Evolutionary conservation across 345 rosid genomes (phyloP), one percentile per base, ranked within the genome.

Genomic region (Pelargonium nanum): DNA sequence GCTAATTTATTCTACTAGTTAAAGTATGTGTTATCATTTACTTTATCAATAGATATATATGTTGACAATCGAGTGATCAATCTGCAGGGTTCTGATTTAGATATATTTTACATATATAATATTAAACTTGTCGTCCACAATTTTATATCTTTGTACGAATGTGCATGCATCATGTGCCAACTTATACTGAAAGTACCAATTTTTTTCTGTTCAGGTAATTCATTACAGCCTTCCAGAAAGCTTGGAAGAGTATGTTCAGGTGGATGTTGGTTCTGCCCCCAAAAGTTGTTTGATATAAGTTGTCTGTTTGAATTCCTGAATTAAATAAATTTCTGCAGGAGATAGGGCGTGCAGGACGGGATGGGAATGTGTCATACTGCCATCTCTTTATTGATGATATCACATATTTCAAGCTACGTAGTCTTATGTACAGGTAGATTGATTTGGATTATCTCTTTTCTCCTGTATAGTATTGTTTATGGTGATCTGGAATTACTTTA

Each of bases 201-300:
- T 6, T 54, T 50, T 54, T 54, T 55, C 56, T n/a, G 65, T 55
- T 72, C 75, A 93, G 99, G 87, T 89, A 58, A 84, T 93, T 69
- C 97, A 93, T 75, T 89, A 85, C 73, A 87, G 93, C 70, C 15
- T 93, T 75, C 99, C 99, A 70, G 95, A 87, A 79, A 93, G 99
- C 81, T 80, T 93, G 82, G 99, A 93, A 74, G 99, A 87, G 83
- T 93, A 89, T 69, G 94, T 89, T 65, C 99, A 93, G 97, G 99
- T 93, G 54, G 8, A 61, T 63, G 64, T 68, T 64, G 69, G 45
- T 32, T 69, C 62, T 68, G 22, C 28, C 53, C 65, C 2, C 53
- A 56, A 24, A 24, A 44, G 15, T 34, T 61, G 23, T 63, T 66
- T 59, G 23, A 32, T 19, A 66, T 55, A 64, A 59, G 4, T 34